Conservation (phyloP, 148 eudicot genomes). For the Silene uniflora region DNA sequence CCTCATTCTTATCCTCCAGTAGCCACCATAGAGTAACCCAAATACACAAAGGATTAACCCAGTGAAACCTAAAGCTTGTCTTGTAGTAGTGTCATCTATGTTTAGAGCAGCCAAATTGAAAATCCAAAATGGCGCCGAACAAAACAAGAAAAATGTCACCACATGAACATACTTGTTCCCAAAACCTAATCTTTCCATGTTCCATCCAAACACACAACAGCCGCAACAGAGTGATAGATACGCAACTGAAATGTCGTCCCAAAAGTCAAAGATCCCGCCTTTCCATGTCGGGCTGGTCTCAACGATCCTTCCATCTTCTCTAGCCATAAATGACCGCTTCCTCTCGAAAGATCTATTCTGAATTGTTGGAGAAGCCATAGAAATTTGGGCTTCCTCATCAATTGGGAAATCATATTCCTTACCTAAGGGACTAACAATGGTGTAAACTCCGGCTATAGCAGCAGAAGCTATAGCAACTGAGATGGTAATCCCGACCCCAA, state of each 20-base stretch:
- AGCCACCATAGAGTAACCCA: slow-evolving; percentile 90
- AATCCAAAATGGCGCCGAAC: slow-evolving; percentile 87
- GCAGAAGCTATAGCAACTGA: slow-evolving; percentile 91
- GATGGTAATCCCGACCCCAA: slow-evolving; percentile 70
- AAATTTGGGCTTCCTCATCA: slow-evolving; percentile 71
- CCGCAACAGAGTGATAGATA: slow-evolving; percentile 73
- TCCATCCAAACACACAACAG: slow-evolving; percentile 96
- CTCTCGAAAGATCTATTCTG: slow-evolving; percentile 39
- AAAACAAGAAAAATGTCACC: slow-evolving; percentile 80
- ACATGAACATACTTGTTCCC: slow-evolving; percentile 94
- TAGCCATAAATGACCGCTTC: slow-evolving; percentile 61
- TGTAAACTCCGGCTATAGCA: slow-evolving; percentile 81
- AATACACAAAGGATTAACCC: slow-evolving; percentile 74
- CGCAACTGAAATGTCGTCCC: slow-evolving; percentile 83
- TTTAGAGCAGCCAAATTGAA: slow-evolving; percentile 87
- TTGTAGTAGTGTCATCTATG: slow-evolving; percentile 51
- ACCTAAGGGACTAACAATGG: slow-evolving; percentile 79
- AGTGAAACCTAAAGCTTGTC: slow-evolving; percentile 61
- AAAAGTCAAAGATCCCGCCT: slow-evolving; percentile 79
- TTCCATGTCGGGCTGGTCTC: slow-evolving; percentile 64
- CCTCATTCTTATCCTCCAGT: slow-evolving; percentile 96
- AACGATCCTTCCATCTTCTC: slow-evolving; percentile 40
- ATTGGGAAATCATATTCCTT: slow-evolving; percentile 48
- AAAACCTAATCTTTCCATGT: slow-evolving; percentile 92
- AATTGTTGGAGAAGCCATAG: slow-evolving; percentile 26